Evolutionary conservation across 805 yeast genomes (phyloP).

Genomic region (Yarrowia osloensis): DNA sequence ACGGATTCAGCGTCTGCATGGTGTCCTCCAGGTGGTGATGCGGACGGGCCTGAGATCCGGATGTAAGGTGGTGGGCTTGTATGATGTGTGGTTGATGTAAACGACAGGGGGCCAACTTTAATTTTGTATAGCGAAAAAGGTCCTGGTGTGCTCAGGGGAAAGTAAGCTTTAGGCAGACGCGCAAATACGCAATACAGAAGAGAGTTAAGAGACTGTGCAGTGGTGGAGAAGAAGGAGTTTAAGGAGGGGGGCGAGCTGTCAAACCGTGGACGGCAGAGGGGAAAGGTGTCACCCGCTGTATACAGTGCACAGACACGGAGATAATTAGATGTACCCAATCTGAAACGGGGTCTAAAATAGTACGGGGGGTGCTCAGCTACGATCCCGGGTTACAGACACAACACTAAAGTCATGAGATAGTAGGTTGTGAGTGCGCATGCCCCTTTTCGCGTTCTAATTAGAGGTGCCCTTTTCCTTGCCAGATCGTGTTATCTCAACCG

Average conservation of each 20-base stretch:
- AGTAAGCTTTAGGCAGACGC: conserved; percentile 9
- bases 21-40: conserved; percentile 2
- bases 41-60: neutral
- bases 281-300: neutral
- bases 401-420: too few relatives aligned
- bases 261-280: neutral
- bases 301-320: neutral
- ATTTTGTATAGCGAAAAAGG: neutral
- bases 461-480: too few relatives aligned
- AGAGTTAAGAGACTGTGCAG: neutral
- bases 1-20: conserved; percentile 20
- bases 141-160: neutral
- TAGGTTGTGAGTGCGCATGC: neutral
- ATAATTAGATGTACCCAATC: too few relatives aligned
- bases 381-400: neutral
- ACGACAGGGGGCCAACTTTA: conserved; percentile 28
- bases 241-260: neutral
- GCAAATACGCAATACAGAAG: neutral
- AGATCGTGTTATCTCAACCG: too few relatives aligned
- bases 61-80: neutral
- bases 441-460: neutral
- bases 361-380: too few relatives aligned
- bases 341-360: neutral
- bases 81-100: conserved; percentile 1
- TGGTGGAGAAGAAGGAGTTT: neutral